Percentiles rank a stretch among this genome's conserved stretches.
These are phyloP conservation scores for Dacryopinax primogenitus DNA, from an alignment of 768 basidiomycete genomes.

Conservation along the genomic window DNA sequence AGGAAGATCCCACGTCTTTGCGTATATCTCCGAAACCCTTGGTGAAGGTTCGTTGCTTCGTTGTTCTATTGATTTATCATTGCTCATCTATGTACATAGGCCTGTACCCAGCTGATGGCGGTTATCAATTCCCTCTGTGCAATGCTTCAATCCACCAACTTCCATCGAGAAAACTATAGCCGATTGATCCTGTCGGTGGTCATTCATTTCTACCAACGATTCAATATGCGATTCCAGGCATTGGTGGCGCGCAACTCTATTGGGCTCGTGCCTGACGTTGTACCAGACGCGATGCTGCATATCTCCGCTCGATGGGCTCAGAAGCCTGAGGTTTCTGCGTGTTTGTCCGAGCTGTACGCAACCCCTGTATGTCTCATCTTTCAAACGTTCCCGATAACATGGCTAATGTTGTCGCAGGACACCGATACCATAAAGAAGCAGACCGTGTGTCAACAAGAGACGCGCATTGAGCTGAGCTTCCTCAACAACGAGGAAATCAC, in stretches of 20 bases:
- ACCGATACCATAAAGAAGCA: constrained; percentile 31
- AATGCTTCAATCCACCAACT: constrained; percentile 83
- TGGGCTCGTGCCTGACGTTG: constrained; percentile 31
- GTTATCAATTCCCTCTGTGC: constrained; percentile 82
- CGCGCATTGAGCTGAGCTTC: constrained; percentile 58
- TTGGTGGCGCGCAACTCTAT: constrained; percentile 35
- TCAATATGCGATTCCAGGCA: constrained; percentile 74
- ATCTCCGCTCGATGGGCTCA: constrained; percentile 63
- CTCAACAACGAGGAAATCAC: constrained; percentile 42
- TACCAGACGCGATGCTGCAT: constrained; percentile 41
- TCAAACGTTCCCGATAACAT: neutral
- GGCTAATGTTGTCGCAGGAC: constrained; percentile 26
- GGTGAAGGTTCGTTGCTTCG: constrained; percentile 47
- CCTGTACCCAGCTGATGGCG: constrained; percentile 70
- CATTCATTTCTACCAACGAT: constrained; percentile 91
- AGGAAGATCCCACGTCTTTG: constrained; percentile 57
- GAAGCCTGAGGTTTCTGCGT: constrained; percentile 58
- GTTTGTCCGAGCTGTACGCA: constrained; percentile 51
- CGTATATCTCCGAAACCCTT: constrained; percentile 60
- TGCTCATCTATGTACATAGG: constrained; percentile 34
- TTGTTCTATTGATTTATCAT: neutral
- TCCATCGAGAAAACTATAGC: constrained; percentile 89
- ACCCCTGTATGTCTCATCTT: constrained; percentile 35
- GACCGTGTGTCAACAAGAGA: constrained; percentile 63
- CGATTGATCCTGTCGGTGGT: constrained; percentile 87